Base-by-base conservation (phyloP, 306 rosid species). In the Sindora glabra region DNA sequence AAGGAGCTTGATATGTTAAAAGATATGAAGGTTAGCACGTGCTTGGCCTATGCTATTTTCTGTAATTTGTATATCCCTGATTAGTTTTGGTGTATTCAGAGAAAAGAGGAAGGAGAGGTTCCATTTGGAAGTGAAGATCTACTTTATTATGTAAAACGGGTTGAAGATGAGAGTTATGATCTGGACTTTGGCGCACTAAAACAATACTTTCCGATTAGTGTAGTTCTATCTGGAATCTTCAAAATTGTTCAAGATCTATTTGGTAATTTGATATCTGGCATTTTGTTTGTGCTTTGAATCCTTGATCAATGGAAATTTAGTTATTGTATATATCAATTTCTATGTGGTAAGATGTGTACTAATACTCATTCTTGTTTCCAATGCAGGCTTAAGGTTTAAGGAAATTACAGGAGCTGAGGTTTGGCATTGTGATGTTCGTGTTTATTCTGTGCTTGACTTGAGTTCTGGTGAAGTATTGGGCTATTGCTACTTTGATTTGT, bases 101-200 rank as follows among this genome's bases (percentile, higher is more conserved):
- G 56, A 55, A 81, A 78, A 69, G 96, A 83, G 79, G 96, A 92
- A 82, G 99, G 99, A 24, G 96, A 86, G 9, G 47, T 67, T 73
- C 82, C 96, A 29, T 92, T 92, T 70, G 99, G 95, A 75, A 74
- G 78, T 38, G 96, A 88, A 79, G 99, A 92, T 73, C 68, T 92
- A 49, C 76, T 68, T 17, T 92, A 86, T 76, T 92, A 92, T 67
- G 71, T 75, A 66, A 92, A 82, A 69, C 82, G 78, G 70, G 78
- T 83, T 63, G 90, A 86, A 78, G 84, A 81, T 46, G 83, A 86
- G 70, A 79, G 69, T 54, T 82, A 76, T 61, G 77, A 80, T 74
- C 51, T 92, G 73, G 95, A 86, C 77, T 76, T 86, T 56, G 85
- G 78, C 51, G 81, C 73, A 81, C 89, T 92, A 54, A 89, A 89